phyloP scores from a whole-genome alignment of 2,329 filamentous ascomycete species.

The Tolypocladium album region DNA sequence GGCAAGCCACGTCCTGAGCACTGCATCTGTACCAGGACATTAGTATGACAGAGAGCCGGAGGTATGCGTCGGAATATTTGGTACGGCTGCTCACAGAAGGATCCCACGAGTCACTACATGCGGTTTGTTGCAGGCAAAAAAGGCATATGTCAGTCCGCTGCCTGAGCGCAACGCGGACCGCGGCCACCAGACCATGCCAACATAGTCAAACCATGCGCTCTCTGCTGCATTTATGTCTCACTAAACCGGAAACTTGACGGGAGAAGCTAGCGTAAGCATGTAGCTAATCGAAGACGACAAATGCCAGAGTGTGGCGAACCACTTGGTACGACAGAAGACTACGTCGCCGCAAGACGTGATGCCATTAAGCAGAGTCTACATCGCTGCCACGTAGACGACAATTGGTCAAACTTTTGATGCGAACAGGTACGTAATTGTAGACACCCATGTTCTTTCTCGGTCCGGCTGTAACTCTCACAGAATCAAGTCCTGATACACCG shows the following conservation, averaged over 20 bases:
- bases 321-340: not conserved
- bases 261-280: not conserved
- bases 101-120: not conserved
- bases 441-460: not conserved
- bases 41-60: not conserved
- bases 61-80: not conserved
- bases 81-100: not conserved
- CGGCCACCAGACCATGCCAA: not conserved
- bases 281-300: not conserved
- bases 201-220: not conserved
- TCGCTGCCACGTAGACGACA: not conserved
- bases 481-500: too few species aligned
- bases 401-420: not conserved
- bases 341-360: not conserved
- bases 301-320: not conserved
- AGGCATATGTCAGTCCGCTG: not conserved
- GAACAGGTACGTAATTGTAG: not conserved
- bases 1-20: not conserved
- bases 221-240: not conserved
- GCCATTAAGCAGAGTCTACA: not conserved
- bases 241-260: not conserved
- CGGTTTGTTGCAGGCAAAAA: not conserved
- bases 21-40: not conserved
- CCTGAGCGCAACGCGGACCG: not conserved
- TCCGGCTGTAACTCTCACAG: not conserved